These are phyloP conservation scores for Aspergillus indologenus DNA, from an alignment of 495 filamentous ascomycete genomes.

Conservation along the genomic window DNA sequence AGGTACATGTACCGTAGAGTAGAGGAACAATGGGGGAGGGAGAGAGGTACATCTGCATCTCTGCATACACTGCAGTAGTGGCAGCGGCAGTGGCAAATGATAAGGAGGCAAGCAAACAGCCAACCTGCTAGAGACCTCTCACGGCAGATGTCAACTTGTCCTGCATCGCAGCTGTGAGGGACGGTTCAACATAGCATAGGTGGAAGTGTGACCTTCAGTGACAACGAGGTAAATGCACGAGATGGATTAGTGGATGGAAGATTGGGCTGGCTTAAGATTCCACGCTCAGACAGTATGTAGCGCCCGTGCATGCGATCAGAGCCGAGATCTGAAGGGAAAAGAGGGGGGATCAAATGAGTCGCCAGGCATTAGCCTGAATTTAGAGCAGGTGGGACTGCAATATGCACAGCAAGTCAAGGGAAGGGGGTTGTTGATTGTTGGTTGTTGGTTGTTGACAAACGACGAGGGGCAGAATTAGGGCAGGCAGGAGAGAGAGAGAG, in stretches of 20 bases:
- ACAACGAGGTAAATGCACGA: background rate
- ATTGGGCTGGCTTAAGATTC: background rate
- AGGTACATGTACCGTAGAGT: too few species aligned
- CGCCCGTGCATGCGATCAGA: background rate
- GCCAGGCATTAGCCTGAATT: background rate
- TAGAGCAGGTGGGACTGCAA: background rate
- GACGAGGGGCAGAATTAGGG: background rate
- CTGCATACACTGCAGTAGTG: background rate
- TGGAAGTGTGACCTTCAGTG: background rate
- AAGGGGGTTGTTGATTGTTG: too few species aligned
- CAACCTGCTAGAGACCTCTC: background rate
- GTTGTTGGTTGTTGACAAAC: too few species aligned
- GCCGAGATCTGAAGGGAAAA: background rate
- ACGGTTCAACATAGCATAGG: background rate
- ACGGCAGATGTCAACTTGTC: slow-evolving; percentile 2
- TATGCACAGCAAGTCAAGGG: background rate
- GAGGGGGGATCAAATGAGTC: background rate
- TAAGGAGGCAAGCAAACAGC: too few species aligned
- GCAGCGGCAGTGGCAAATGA: background rate
- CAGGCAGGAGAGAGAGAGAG: background rate
- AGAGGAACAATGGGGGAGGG: background rate
- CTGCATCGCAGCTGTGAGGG: slow-evolving; percentile 1
- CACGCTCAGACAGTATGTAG: too few species aligned
- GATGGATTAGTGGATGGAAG: background rate
- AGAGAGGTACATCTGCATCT: background rate